A percentile compares a stretch with the other conserved stretches of the same genome.
Evolutionary conservation across 768 basidiomycete species (phyloP).

Genomic region (Brasilioporus rufonigricans): DNA sequence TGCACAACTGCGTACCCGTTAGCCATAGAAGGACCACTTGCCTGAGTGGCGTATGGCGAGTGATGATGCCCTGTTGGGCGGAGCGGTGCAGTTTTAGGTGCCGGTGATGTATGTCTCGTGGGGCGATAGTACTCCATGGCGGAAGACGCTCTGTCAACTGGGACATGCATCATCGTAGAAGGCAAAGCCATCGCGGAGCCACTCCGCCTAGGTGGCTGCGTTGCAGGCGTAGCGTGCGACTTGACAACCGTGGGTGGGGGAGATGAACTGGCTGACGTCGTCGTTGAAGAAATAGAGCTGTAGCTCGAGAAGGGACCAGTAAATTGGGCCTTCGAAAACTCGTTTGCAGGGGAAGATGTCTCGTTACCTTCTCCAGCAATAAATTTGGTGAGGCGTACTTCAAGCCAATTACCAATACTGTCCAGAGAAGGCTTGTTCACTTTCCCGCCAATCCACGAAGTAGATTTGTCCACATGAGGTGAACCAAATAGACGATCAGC

Average conservation of each 20-base stretch:
- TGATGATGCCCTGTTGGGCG: slow-evolving; percentile 32
- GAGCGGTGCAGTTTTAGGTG: slow-evolving; percentile 53
- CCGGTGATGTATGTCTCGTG: slow-evolving; percentile 49
- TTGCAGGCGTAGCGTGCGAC: slow-evolving; percentile 30
- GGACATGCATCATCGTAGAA: slow-evolving; percentile 44
- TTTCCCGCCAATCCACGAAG: slow-evolving; percentile 86
- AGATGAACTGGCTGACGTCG: slow-evolving; percentile 72
- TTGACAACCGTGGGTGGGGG: slow-evolving; percentile 60
- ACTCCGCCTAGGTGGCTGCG: slow-evolving; percentile 52
- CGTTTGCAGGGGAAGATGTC: slow-evolving; percentile 35
- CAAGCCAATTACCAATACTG: slow-evolving; percentile 88
- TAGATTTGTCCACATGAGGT: slow-evolving; percentile 69
- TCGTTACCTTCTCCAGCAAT: slow-evolving; percentile 87
- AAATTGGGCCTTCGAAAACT: slow-evolving; percentile 37
- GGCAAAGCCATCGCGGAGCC: slow-evolving; percentile 69
- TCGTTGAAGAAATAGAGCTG: slow-evolving; percentile 84
- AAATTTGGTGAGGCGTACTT: slow-evolving; percentile 88
- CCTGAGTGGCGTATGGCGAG: slow-evolving; percentile 29
- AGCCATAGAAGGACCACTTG: slow-evolving; percentile 26
- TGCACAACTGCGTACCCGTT: slow-evolving; percentile 40
- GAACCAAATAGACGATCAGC: slow-evolving; percentile 75
- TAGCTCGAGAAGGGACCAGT: slow-evolving; percentile 91
- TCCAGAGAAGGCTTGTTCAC: slow-evolving; percentile 90
- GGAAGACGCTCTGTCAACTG: slow-evolving; percentile 71
- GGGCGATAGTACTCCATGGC: slow-evolving; percentile 71